A percentile compares a stretch with the other conserved stretches of the same genome.
These are phyloP conservation scores for Shiraia sp. DNA, from an alignment of 2,329 filamentous ascomycete species.

Conservation along the genomic window DNA sequence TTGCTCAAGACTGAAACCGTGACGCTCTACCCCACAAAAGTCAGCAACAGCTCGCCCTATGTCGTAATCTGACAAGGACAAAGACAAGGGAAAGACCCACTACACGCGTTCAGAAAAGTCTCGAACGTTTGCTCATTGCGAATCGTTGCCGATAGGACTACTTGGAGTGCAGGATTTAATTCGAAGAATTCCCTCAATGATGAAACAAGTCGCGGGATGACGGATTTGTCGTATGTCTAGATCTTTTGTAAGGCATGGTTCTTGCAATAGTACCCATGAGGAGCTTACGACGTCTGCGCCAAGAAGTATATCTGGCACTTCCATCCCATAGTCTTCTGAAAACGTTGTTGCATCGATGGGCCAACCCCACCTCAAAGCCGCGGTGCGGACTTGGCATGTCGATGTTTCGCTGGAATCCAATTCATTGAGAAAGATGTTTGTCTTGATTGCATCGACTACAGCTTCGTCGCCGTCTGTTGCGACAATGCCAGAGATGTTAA, in stretches of 20 bases:
- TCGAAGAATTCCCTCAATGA: constrained; percentile 67
- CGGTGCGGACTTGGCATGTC: constrained; percentile 48
- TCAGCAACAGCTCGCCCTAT: constrained; percentile 35
- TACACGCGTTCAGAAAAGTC: constrained; percentile 64
- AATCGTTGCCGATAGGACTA: constrained; percentile 72
- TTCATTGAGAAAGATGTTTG: constrained; percentile 70
- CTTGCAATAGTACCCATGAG: constrained; percentile 8
- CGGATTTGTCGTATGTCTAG: constrained; percentile 70
- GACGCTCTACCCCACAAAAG: constrained; percentile 46
- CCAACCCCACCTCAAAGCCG: constrained; percentile 68
- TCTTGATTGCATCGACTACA: constrained; percentile 68
- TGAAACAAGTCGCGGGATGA: constrained; percentile 65
- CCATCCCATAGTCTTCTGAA: constrained; percentile 55
- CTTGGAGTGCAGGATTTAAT: constrained; percentile 58
- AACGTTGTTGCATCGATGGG: constrained; percentile 62
- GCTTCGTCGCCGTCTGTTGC: constrained; percentile 76
- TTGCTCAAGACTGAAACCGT: constrained; percentile 39
- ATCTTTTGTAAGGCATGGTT: constrained; percentile 17
- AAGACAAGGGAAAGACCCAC: constrained; percentile 46
- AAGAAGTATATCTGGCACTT: constrained; percentile 64
- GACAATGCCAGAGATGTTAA: constrained; percentile 63
- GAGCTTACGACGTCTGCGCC: constrained; percentile 70
- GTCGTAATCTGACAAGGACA: constrained; percentile 19
- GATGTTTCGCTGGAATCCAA: constrained; percentile 55
- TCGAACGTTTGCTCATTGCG: constrained; percentile 71